Base-by-base conservation (phyloP, 139 green algal genomes). In the Picochlorum sp. region DNA sequence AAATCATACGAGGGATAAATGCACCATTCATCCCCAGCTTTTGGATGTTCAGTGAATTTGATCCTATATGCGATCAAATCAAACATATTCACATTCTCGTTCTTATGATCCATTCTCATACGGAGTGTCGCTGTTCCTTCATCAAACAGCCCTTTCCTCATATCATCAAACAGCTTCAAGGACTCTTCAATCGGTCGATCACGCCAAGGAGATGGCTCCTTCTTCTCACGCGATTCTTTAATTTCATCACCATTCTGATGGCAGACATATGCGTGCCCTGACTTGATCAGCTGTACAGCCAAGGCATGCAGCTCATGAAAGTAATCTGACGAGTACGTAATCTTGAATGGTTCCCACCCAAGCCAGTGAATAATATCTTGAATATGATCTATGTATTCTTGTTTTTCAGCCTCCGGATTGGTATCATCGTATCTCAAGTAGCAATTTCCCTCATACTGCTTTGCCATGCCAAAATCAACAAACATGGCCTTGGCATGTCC, bases 1-100 rank as follows among this genome's bases (percentile, higher is more conserved):
- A 90, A 99, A 86, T 99, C 94, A 69, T 99, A 99, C 16, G 85
- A 95, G 23, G 94, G 94, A 79, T 99, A 99, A 73, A 99, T 95
- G 83, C 91, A 97, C 90, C 90, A 96, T 11, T n/a, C 31, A 44
- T 60, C 28, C 4, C 91, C 88, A 0, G 84, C 86, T 47, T 95
- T 84, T 8, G 94, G 92, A 79, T 99, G 94, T 63, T 58, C 18
- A 44, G 77, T 67, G 62, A 91, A 95, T 77, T 97, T 98, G 78
- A 99, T 91, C 64, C 94, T 86, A 79, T 97, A 96, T 0, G 90
- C 91, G 45, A 97, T 95, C 1, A 97, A 79, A 84, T 97, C 92
- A 74, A 87, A 97, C 92, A 98, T 98, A 76, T 95, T 96, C 66
- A 75, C 87, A 79, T 97, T 98, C 31, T 97, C 88, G 69, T 97